phyloP scores from a whole-genome alignment of 768 basidiomycete species.

The Saitozyma sp. region DNA sequence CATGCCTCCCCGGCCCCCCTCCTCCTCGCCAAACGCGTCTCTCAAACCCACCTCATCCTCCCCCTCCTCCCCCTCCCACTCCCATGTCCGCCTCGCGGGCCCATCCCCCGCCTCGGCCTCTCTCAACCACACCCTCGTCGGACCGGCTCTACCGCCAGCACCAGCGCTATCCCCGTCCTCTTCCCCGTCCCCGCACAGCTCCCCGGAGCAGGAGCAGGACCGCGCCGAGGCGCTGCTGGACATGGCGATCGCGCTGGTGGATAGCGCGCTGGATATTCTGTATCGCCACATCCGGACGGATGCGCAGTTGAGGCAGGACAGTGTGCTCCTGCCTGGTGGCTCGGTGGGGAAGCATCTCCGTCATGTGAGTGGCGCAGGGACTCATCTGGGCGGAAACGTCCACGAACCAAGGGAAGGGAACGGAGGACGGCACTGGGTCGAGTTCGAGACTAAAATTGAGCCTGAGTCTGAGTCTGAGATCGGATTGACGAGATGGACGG shows the following conservation, averaged over 20 bases:
- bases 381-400: too few relatives aligned
- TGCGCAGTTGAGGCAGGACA: conserved; percentile 25
- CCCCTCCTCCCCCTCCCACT: neutral
- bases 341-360: conserved; percentile 45
- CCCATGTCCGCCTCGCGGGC: neutral
- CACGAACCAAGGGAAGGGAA: too few relatives aligned
- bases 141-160: neutral
- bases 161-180: too few relatives aligned
- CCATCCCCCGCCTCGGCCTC: conserved; percentile 6
- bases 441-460: too few relatives aligned
- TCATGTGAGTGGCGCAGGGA: conserved; percentile 28
- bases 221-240: conserved; percentile 35
- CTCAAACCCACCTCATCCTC: neutral
- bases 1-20: too few relatives aligned
- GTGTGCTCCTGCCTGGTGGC: conserved; percentile 42
- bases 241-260: conserved; percentile 35
- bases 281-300: conserved; percentile 24
- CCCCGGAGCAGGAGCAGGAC: conserved; percentile 22
- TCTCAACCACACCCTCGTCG: conserved; percentile 26
- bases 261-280: conserved; percentile 37
- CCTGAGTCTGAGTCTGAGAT: neutral
- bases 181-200: neutral
- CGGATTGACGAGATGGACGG: too few relatives aligned
- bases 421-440: too few relatives aligned
- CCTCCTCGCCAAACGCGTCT: too few relatives aligned